A percentile compares a stretch with the other conserved stretches of the same genome.
Evolutionary conservation across 2,329 filamentous ascomycete genomes (phyloP).

Genomic region (Hypoxylon sp.): DNA sequence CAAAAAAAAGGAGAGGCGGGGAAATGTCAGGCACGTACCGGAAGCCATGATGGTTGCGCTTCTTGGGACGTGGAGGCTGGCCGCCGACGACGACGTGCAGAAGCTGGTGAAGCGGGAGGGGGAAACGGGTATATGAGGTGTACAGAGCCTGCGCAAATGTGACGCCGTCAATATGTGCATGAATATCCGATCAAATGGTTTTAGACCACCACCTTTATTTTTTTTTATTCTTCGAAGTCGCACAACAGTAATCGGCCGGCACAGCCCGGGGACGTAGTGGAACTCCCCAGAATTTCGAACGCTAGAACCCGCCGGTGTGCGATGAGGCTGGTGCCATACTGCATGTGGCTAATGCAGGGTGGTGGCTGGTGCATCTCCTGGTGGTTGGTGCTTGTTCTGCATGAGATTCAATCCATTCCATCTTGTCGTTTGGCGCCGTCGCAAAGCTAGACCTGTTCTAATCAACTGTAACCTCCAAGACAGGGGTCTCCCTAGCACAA

Average conservation of each 20-base stretch:
- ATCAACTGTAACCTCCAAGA: slow-evolving; percentile 20
- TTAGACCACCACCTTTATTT: slow-evolving; percentile 27
- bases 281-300: slow-evolving; percentile 13
- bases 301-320: slow-evolving; percentile 9
- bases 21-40: slow-evolving; percentile 47
- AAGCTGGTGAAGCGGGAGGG: slow-evolving; percentile 17
- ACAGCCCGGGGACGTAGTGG: slow-evolving; percentile 28
- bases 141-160: slow-evolving; percentile 30
- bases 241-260: slow-evolving; percentile 32
- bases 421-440: slow-evolving; percentile 29
- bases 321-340: slow-evolving; percentile 19
- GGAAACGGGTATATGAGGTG: slow-evolving; percentile 28
- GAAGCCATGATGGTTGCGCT: slow-evolving; percentile 53
- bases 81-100: slow-evolving; percentile 29
- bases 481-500: slow-evolving; percentile 29
- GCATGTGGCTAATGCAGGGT: not conserved
- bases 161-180: slow-evolving; percentile 35
- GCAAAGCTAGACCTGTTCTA: slow-evolving; percentile 22
- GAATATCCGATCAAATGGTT: slow-evolving; percentile 24
- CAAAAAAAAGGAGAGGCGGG: not conserved
- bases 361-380: slow-evolving; percentile 24
- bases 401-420: slow-evolving; percentile 20
- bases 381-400: slow-evolving; percentile 21
- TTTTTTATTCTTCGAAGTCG: slow-evolving; percentile 26
- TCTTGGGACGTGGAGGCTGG: slow-evolving; percentile 37